Conservation (phyloP, 208 protist genomes). For the Leishmania gerbilli region DNA sequence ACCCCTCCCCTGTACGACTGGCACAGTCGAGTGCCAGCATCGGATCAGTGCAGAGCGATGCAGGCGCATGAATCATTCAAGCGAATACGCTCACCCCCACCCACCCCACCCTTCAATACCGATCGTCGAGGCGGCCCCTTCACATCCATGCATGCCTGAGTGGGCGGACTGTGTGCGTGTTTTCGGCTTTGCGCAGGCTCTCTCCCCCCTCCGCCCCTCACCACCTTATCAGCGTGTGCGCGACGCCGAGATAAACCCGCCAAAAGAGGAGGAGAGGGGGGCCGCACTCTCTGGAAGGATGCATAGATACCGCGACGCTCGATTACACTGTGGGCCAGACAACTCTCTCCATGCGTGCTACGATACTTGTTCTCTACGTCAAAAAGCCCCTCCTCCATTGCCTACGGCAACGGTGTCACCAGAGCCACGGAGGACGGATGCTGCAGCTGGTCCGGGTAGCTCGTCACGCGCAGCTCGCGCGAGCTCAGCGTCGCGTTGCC, state of each 20-base stretch:
- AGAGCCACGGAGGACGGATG: slow-evolving; percentile 43
- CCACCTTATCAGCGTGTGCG: not conserved
- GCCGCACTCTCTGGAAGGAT: not conserved
- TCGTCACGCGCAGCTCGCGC: slow-evolving; percentile 78
- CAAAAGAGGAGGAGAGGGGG: not conserved
- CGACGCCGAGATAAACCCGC: no score
- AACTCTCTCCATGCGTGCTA: not conserved
- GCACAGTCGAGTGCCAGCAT: not conserved
- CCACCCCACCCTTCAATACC: no score
- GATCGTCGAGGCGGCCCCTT: not conserved
- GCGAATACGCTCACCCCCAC: not conserved
- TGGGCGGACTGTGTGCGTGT: not conserved
- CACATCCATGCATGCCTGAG: not conserved
- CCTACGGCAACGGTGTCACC: slow-evolving; percentile 38
- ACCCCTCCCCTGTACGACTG: not conserved
- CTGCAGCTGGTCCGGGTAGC: slow-evolving; percentile 49
- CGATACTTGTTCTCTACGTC: not conserved
- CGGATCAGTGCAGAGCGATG: not conserved
- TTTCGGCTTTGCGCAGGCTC: not conserved
- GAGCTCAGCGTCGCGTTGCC: slow-evolving; percentile 53
- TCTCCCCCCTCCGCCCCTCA: no score
- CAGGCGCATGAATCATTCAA: not conserved
- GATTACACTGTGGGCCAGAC: not conserved
- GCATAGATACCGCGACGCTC: not conserved
- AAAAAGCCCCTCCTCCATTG: not conserved